phyloP scores from a whole-genome alignment of 345 rosid genomes.

The Anastatica hierochuntica region DNA sequence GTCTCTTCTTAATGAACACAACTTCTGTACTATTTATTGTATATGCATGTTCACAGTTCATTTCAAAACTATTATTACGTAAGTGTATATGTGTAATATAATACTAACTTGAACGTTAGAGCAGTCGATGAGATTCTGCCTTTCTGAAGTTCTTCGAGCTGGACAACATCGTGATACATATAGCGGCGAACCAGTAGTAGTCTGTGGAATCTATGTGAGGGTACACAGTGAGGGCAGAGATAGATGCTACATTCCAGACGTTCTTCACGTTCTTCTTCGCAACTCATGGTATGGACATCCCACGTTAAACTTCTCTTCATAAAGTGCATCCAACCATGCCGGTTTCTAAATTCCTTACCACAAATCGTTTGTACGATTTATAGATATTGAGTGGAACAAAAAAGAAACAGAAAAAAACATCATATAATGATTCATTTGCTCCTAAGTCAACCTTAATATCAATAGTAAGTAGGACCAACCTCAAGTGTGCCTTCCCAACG shows the following conservation, averaged over 20 bases:
- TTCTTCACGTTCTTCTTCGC: constrained; percentile 90
- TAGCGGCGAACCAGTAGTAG: constrained; percentile 95
- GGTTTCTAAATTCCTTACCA: neutral
- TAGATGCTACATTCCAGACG: constrained; percentile 82
- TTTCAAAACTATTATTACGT: neutral
- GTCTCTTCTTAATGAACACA: constrained; percentile 93
- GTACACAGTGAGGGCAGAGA: constrained; percentile 88
- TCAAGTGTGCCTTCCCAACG: no score
- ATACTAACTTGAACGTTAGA: constrained; percentile 70
- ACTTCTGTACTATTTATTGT: constrained; percentile 91
- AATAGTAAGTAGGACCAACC: no score
- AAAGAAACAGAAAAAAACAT: no score
- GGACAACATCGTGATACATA: constrained; percentile 89
- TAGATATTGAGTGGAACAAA: no score
- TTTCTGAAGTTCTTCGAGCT: constrained; percentile 83
- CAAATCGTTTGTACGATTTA: no score
- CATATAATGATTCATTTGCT: no score
- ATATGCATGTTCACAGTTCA: constrained; percentile 42
- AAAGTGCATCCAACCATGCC: constrained; percentile 45
- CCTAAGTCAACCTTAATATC: no score
- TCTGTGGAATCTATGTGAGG: constrained; percentile 73
- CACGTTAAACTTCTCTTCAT: constrained; percentile 64
- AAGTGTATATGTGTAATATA: no score
- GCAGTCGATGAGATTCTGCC: constrained; percentile 94
- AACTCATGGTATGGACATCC: constrained; percentile 66